A percentile compares a stretch with the other conserved stretches of the same genome.
phyloP scores from a whole-genome alignment of 257 asterid species.

The Solanum sejunctum region DNA sequence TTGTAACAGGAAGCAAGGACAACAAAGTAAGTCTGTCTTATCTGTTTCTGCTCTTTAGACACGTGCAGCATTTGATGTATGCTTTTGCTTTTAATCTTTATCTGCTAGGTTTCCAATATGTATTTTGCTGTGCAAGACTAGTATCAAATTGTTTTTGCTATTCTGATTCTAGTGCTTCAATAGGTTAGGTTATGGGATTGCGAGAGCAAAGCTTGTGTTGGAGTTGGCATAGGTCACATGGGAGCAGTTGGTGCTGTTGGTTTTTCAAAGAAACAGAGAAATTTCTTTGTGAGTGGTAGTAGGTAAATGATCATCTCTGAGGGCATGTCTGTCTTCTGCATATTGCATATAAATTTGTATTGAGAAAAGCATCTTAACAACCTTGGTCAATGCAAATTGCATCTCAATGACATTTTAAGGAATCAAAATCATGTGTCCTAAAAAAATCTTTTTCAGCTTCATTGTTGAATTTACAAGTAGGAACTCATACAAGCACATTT shows the following conservation, averaged over 20 bases:
- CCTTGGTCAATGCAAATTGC: background rate
- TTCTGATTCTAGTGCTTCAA: conserved; percentile 12
- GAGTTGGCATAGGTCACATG: conserved; percentile 80
- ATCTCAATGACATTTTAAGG: background rate
- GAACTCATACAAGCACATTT: background rate
- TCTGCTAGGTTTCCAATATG: background rate
- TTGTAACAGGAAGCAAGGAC: conserved; percentile 94
- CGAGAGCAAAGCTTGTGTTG: conserved; percentile 52
- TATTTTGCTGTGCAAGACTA: background rate
- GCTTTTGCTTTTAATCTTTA: background rate
- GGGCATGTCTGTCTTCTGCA: background rate
- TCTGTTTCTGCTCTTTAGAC: background rate
- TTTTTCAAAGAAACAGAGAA: conserved; percentile 57
- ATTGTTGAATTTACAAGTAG: background rate
- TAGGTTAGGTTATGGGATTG: conserved; percentile 96
- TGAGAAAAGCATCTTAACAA: background rate
- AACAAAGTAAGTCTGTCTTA: conserved; percentile 44
- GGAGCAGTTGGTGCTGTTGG: conserved; percentile 88
- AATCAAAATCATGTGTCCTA: background rate
- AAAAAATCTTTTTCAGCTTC: background rate
- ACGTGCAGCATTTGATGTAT: background rate
- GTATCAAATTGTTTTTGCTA: background rate
- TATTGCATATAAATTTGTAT: background rate
- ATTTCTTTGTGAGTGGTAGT: conserved; percentile 88
- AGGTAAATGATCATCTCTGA: conserved; percentile 36